Evolutionary conservation across 2,329 filamentous ascomycete species (phyloP), one percentile per base, ranked within the genome.

Genomic region (Colletotrichum sp.): DNA sequence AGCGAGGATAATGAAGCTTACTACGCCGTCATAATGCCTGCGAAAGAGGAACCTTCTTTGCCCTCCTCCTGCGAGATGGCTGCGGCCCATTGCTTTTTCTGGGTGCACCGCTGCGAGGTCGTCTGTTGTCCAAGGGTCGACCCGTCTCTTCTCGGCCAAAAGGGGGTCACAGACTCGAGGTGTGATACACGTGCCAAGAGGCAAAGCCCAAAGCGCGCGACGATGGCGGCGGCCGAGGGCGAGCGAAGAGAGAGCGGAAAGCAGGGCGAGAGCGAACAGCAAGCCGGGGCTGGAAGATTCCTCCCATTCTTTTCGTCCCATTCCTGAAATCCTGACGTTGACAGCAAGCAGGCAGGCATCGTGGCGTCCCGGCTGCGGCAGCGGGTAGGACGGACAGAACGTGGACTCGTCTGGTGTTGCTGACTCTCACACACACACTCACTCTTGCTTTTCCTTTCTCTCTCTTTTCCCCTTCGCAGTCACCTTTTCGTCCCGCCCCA

Each of bases 121-220:
- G 62, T 75, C 73, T 56, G 62, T 72, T 48, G 39, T 39, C 61
- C 62, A 48, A 43, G 62, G 73, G 22, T 56, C 28, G 30, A 43
- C 73, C 69, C 73, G 28, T 56, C 62, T 43, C 56, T 34, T 22
- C 62, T 64, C 56, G 73, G 56, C 73, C 56, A n/a, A 62, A 72
- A 68, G 62, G 62, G 73, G 55, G 69, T 72, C 73, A 58, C 73
- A 58, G 69, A 67, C 39, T 75, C 62, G 62, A 72, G n/a, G 61
- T 62, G 56, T 72, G 73, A 75, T 75, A 75, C 73, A 72, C 55
- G 34, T 52, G 69, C 73, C 73, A 75, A 75, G 73, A 66, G 18
- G 56, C 36, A 43, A 39, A 18, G 73, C 69, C 27, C 73, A 62
- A 62, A 66, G 67, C 69, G 55, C 66, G 55, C 61, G 32, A n/a